Evolutionary conservation across 192 early-diverging fungal genomes (phyloP).

Genomic region (Coemansia sp.): DNA sequence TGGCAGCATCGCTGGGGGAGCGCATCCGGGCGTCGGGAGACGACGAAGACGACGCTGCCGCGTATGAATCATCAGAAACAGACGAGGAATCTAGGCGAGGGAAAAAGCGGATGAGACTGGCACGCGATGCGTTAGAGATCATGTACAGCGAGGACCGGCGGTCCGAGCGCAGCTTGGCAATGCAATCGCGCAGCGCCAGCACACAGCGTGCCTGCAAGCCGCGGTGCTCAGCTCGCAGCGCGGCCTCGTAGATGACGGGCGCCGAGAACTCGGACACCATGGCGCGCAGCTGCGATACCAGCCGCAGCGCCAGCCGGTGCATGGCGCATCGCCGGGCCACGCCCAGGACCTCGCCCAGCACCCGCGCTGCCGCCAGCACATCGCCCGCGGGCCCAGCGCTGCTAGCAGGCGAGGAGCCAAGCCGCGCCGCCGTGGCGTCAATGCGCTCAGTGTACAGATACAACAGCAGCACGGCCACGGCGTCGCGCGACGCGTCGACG

Average conservation of each 20-base stretch:
- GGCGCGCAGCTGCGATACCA: constrained; percentile 59
- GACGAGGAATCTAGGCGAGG: constrained; percentile 21
- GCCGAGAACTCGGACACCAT: constrained; percentile 60
- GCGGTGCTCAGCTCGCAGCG: constrained; percentile 61
- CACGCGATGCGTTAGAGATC: constrained; percentile 26
- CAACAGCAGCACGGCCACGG: constrained; percentile 60
- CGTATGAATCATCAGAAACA: too few relatives aligned
- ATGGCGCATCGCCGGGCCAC: constrained; percentile 62
- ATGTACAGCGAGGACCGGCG: constrained; percentile 33
- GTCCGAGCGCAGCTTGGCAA: constrained; percentile 22
- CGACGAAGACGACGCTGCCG: too few relatives aligned
- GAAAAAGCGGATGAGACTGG: constrained; percentile 34
- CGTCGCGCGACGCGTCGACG: constrained; percentile 47
- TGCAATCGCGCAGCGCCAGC: constrained; percentile 25
- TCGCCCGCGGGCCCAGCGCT: constrained; percentile 9
- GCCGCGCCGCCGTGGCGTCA: constrained; percentile 60
- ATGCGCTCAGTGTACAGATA: constrained; percentile 66
- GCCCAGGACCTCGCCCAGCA: constrained; percentile 60
- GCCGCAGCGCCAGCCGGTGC: constrained; percentile 53
- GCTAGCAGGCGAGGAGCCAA: constrained; percentile 32
- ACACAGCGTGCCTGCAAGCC: constrained; percentile 57
- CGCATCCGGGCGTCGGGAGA: too few relatives aligned
- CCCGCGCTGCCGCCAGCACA: constrained; percentile 24
- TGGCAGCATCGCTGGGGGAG: constrained; percentile 41
- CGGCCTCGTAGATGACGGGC: constrained; percentile 63